A percentile compares a stretch with the other conserved stretches of the same genome.
Conservation (phyloP, 371 early-diverging fungal species). For the Syncephalastrum contaminatum region DNA sequence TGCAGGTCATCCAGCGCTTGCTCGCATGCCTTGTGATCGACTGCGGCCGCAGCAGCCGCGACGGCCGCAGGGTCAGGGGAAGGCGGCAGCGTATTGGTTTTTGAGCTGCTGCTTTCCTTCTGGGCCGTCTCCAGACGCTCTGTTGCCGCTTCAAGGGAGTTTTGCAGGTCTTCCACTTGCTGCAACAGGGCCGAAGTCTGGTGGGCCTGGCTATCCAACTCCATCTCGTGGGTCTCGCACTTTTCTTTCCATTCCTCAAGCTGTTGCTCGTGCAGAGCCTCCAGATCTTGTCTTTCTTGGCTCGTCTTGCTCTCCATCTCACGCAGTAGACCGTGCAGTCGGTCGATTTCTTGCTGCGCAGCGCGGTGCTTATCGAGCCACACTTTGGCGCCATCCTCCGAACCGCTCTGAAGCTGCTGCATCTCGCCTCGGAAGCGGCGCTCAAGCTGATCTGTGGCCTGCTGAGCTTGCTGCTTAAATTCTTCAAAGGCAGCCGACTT, state of each 20-base stretch:
- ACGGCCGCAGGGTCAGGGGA: not conserved
- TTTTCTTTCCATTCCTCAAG: constrained; percentile 18
- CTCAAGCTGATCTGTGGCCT: constrained; percentile 26
- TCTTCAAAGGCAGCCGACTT: constrained; percentile 24
- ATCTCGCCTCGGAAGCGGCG: constrained; percentile 41
- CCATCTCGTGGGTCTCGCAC: constrained; percentile 19
- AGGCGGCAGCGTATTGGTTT: not conserved
- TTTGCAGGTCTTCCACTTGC: constrained; percentile 38
- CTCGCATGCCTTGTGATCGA: constrained; percentile 24
- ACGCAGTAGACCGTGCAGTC: constrained; percentile 20
- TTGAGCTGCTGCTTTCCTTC: constrained; percentile 5
- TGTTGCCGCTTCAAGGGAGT: constrained; percentile 39
- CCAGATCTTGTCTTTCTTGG: constrained; percentile 1
- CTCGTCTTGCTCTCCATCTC: constrained; percentile 7
- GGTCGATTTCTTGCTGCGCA: constrained; percentile 33
- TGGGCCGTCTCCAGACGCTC: constrained; percentile 29
- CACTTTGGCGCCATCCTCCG: constrained; percentile 41
- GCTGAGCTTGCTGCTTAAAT: constrained; percentile 22
- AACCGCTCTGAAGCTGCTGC: constrained; percentile 34
- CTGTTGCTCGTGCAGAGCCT: constrained; percentile 7
- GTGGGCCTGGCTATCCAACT: constrained; percentile 22
- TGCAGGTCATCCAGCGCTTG: constrained; percentile 31
- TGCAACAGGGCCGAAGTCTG: constrained; percentile 27
- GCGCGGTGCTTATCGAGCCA: constrained; percentile 42
- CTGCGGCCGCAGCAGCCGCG: not conserved